phyloP scores from a whole-genome alignment of 1,139 yeast species.

The Trichomonascaceae sp. region DNA sequence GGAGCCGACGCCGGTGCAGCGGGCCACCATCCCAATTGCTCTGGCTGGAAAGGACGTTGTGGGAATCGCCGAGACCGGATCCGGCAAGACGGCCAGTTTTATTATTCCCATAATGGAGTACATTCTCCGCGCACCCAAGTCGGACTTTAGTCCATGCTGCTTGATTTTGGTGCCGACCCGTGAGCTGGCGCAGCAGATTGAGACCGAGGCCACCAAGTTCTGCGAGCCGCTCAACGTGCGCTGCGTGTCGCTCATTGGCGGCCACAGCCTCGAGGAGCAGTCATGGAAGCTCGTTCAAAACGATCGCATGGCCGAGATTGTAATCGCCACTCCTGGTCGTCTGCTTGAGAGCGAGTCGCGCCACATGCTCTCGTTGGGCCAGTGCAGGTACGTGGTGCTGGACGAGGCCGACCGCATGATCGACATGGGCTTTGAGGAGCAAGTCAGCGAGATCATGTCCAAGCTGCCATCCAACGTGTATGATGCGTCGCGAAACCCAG shows the following conservation, averaged over 20 bases:
- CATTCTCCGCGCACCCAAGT: slow-evolving; percentile 31
- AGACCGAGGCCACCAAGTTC: slow-evolving; percentile 48
- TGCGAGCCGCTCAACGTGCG: slow-evolving; percentile 31
- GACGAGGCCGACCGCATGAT: slow-evolving; percentile 96
- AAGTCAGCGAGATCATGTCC: slow-evolving; percentile 46
- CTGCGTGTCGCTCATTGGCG: slow-evolving; percentile 73
- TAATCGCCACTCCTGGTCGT: slow-evolving; percentile 92
- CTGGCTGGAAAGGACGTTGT: slow-evolving; percentile 49
- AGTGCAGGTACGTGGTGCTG: slow-evolving; percentile 58
- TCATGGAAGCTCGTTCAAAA: slow-evolving; percentile 47
- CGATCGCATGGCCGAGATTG: slow-evolving; percentile 33
- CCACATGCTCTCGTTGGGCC: slow-evolving; percentile 43
- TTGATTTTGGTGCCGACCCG: slow-evolving; percentile 82
- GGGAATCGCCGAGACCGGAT: slow-evolving; percentile 94
- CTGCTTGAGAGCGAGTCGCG: slow-evolving; percentile 68
- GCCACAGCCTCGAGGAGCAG: slow-evolving; percentile 72
- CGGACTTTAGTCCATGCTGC: slow-evolving; percentile 36
- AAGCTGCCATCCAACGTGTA: slow-evolving; percentile 29
- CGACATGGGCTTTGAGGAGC: slow-evolving; percentile 85
- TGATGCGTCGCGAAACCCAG: neutral
- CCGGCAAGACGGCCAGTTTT: slow-evolving; percentile 86
- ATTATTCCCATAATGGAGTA: slow-evolving; percentile 59
- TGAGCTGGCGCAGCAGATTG: slow-evolving; percentile 83
- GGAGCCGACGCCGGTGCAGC: slow-evolving; percentile 79
- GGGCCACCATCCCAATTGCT: slow-evolving; percentile 76